These are phyloP conservation scores for Fusarium sacchari DNA, from an alignment of 2,329 filamentous ascomycete genomes.

Conservation along the genomic window DNA sequence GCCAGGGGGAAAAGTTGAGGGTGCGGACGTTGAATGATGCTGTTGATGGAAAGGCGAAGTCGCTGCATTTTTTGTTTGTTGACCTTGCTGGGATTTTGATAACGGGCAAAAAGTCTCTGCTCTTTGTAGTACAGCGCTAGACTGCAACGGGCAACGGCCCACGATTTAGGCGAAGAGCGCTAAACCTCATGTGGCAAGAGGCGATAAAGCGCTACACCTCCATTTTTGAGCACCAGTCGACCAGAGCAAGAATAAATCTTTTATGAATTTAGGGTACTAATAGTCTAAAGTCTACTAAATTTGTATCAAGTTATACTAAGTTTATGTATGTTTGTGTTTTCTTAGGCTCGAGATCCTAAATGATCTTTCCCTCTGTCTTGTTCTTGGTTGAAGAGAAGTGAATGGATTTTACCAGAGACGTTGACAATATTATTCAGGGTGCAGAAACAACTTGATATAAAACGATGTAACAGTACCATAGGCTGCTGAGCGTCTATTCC, in stretches of 20 bases:
- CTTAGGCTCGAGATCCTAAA: background rate
- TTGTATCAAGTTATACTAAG: background rate
- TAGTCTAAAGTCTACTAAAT: background rate
- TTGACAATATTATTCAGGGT: accelerated
- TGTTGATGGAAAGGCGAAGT: conserved; percentile 4
- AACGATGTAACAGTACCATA: background rate
- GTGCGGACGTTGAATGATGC: background rate
- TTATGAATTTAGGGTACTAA: background rate
- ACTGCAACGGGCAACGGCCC: background rate
- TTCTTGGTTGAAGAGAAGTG: too few species aligned
- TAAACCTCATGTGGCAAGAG: background rate
- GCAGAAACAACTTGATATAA: background rate
- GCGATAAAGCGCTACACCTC: background rate
- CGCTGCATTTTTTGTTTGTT: conserved; percentile 23
- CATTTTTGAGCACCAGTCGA: background rate
- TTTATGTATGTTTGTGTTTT: accelerated
- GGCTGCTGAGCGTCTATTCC: background rate
- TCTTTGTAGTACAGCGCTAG: conserved; percentile 3
- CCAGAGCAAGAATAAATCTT: background rate
- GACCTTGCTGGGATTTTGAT: conserved; percentile 1
- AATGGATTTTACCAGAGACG: background rate
- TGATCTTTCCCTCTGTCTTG: background rate
- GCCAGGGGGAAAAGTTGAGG: too few species aligned
- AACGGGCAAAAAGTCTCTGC: conserved; percentile 27
- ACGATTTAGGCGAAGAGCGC: background rate